Base-by-base conservation (phyloP, 139 green algal genomes). In the Nannochloris sp. region DNA sequence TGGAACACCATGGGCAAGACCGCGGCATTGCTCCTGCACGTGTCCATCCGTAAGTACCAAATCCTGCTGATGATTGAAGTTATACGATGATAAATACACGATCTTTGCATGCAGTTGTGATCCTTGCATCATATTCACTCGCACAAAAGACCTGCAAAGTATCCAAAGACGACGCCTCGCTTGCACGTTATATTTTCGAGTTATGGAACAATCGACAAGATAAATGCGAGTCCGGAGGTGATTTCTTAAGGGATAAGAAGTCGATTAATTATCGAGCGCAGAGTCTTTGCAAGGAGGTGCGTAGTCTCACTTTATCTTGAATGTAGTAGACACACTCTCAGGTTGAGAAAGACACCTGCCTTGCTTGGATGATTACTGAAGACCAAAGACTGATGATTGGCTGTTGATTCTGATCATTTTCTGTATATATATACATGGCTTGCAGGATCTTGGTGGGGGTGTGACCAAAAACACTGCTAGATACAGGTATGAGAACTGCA, bases 81-180 rank as follows among this genome's bases (percentile, higher is more conserved):
- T 3, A 19, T 0, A 25, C 11, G 16, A 0, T 53, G 0, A 10
- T 8, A 19, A 53, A 53, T 0, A 53, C 0, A 0, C 12, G 5
- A 53, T 53, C 46, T 53, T 53, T 19, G 0, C 16, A 53, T 53
- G n/a, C n/a, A 25, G 16, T 53, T 24, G 15, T 24, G 46, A 15
- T 25, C 18, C 2, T 53, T 24, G 15, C 46, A 53, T 21, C 16
- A 7, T 21, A 15, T 24, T 53, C 46, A 5, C n/a, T 21, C 15
- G 46, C 18, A 19, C 46, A 53, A 53, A 53, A 53, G 46, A 19
- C 16, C 0, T 53, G 46, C 46, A 53, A 53, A 15, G n/a, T 53
- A 24, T 21, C 16, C 18, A 21, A 19, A 53, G n/a, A 53, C n/a
- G 50, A 58, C 12, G 25, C 21, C 18, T 15, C 21, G 23, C 23